phyloP scores from a whole-genome alignment of 192 early-diverging fungal species.

The Backusella circina region DNA sequence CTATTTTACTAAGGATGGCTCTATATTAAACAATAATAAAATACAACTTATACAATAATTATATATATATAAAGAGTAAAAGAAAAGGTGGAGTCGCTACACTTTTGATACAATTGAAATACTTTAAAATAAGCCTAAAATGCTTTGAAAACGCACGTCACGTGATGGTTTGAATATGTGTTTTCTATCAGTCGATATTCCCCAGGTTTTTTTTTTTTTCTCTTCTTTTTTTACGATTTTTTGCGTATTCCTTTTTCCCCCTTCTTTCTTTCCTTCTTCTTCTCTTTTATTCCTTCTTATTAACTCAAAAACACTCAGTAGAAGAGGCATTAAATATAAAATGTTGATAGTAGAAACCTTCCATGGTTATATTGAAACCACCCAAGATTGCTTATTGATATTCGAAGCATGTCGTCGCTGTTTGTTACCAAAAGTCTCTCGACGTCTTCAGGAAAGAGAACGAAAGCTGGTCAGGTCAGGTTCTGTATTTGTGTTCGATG shows the following conservation, averaged over 20 bases:
- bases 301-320: background rate
- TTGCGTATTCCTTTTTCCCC: background rate
- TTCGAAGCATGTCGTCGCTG: conserved; percentile 27
- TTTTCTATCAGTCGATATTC: background rate
- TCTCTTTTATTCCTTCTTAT: background rate
- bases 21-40: background rate
- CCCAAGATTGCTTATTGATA: conserved; percentile 19
- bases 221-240: background rate
- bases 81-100: background rate
- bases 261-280: background rate
- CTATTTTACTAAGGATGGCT: no score
- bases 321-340: background rate
- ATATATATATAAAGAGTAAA: background rate
- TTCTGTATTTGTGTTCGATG: conserved; percentile 24
- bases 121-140: no score
- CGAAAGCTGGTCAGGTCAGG: conserved; percentile 15
- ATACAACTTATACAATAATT: background rate
- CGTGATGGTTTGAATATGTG: background rate
- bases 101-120: background rate
- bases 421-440: conserved; percentile 17
- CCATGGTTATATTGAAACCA: conserved; percentile 28
- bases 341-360: conserved; percentile 23
- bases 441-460: conserved; percentile 28
- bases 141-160: background rate
- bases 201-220: background rate